Conservation (phyloP, 1,284 basidiomycete species). For the Amanita bisporigera region DNA sequence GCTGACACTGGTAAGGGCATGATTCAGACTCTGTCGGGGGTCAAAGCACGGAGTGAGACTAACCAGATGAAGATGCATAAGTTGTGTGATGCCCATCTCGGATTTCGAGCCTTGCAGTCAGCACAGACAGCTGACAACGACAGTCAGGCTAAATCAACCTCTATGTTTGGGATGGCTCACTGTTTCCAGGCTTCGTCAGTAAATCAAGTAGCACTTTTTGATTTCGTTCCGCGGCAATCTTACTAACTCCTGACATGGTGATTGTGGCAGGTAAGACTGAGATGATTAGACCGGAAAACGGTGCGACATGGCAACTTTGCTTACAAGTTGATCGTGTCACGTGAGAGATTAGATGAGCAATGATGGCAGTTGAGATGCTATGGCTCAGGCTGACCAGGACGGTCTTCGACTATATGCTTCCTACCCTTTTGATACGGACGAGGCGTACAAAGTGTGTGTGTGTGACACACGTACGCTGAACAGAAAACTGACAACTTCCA, state of each 20-base stretch:
- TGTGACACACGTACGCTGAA: neutral
- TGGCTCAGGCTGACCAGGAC: constrained; percentile 15
- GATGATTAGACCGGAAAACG: neutral
- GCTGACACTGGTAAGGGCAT: constrained; percentile 56
- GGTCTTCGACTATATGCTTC: constrained; percentile 40
- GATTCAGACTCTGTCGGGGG: neutral
- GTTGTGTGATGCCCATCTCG: constrained; percentile 84
- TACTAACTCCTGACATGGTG: constrained; percentile 53
- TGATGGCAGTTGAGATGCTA: too few species aligned
- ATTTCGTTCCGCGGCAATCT: constrained; percentile 70
- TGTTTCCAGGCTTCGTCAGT: constrained; percentile 73
- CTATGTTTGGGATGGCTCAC: constrained; percentile 45
- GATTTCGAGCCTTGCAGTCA: constrained; percentile 78
- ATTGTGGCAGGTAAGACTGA: neutral
- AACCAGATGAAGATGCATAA: constrained; percentile 85
- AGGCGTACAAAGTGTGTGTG: constrained; percentile 59
- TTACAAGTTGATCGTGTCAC: neutral
- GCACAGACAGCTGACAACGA: constrained; percentile 72
- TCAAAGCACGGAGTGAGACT: constrained; percentile 20
- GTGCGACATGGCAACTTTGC: constrained; percentile 2
- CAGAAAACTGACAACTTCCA: constrained; percentile 26
- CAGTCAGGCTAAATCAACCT: constrained; percentile 9
- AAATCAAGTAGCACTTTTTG: constrained; percentile 72
- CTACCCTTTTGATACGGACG: constrained; percentile 62
- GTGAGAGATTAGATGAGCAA: constrained; percentile 12